Evolutionary conservation across 2,329 filamentous ascomycete species (phyloP).

Genomic region (Xylariaceae sp.): DNA sequence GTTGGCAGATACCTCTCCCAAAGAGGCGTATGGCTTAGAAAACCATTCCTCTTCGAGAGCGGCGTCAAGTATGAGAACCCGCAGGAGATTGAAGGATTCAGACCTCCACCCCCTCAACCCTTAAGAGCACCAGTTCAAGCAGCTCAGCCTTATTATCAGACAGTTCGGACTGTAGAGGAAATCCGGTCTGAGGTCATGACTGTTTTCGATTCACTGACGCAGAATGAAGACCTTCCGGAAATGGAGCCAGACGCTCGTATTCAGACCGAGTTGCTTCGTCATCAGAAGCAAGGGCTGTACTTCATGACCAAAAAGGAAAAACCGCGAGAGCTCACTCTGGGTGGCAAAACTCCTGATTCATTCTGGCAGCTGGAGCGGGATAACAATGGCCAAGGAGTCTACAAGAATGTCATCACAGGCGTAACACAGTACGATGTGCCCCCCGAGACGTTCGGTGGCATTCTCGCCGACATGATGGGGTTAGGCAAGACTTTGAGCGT

Average conservation of each 20-base stretch:
- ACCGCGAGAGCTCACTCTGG: constrained; percentile 54
- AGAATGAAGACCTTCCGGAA: constrained; percentile 69
- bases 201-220: constrained; percentile 81
- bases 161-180: constrained; percentile 72
- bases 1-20: constrained; percentile 67
- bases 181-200: constrained; percentile 78
- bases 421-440: constrained; percentile 58
- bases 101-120: constrained; percentile 33
- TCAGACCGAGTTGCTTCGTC: constrained; percentile 66
- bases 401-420: constrained; percentile 82
- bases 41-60: constrained; percentile 49
- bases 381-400: constrained; percentile 53
- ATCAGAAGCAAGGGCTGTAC: constrained; percentile 85
- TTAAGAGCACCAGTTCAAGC: constrained; percentile 29
- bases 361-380: constrained; percentile 67
- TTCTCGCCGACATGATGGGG: constrained; percentile 84
- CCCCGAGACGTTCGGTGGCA: constrained; percentile 65
- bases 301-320: constrained; percentile 82
- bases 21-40: constrained; percentile 63
- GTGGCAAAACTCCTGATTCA: constrained; percentile 59
- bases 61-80: constrained; percentile 75
- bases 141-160: constrained; percentile 26
- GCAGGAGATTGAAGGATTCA: constrained; percentile 52
- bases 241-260: constrained; percentile 62
- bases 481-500: constrained; percentile 86